Evolutionary conservation across 1,284 basidiomycete species (phyloP).

Genomic region (Porodaedalea pini): DNA sequence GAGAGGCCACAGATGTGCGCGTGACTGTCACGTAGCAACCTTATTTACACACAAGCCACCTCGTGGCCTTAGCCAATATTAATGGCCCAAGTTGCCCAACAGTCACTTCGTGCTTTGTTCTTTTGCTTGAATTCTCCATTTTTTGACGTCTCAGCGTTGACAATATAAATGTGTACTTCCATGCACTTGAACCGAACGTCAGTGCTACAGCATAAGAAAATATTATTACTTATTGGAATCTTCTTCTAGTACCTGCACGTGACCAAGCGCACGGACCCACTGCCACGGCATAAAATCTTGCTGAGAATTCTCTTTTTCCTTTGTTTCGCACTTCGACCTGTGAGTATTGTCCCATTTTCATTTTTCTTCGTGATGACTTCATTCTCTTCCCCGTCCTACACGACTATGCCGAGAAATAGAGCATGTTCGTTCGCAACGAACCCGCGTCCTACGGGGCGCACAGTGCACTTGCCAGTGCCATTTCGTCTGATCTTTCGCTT

Average conservation of each 20-base stretch:
- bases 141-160: too few relatives aligned
- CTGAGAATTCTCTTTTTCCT: too few relatives aligned
- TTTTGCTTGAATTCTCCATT: background rate
- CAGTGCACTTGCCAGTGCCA: conserved; percentile 82
- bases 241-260: too few relatives aligned
- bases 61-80: background rate
- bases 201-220: too few relatives aligned
- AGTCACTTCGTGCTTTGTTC: background rate
- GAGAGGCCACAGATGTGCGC: background rate
- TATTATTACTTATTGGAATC: too few relatives aligned
- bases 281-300: too few relatives aligned
- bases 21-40: conserved; percentile 7
- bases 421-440: conserved; percentile 69
- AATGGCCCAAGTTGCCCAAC: background rate
- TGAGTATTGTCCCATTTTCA: too few relatives aligned
- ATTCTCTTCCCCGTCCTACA: conserved; percentile 85
- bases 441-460: conserved; percentile 54
- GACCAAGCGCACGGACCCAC: too few relatives aligned
- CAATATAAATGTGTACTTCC: too few relatives aligned
- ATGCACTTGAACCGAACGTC: too few relatives aligned
- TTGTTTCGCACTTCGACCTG: too few relatives aligned
- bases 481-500: conserved; percentile 75
- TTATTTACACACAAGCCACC: background rate
- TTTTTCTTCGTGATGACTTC: conserved; percentile 53
- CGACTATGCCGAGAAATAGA: conserved; percentile 75